phyloP scores from a whole-genome alignment of 2,329 filamentous ascomycete species.

The Pseudogymnoascus sp. region DNA sequence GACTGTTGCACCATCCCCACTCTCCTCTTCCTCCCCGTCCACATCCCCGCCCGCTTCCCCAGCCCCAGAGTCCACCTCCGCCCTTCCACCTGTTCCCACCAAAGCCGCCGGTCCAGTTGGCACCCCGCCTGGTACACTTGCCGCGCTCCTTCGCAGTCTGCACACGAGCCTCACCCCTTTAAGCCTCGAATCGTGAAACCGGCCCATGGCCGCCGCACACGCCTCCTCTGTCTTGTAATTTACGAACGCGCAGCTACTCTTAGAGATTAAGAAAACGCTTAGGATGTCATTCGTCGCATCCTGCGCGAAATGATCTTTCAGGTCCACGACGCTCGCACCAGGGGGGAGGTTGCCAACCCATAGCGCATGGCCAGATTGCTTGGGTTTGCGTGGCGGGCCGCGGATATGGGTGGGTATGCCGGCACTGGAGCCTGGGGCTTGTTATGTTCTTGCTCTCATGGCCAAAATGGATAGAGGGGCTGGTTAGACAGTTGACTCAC shows the following conservation, averaged over 20 bases:
- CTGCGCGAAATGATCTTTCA: conserved; percentile 86
- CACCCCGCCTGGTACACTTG: conserved; percentile 23
- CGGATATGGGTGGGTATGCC: conserved; percentile 37
- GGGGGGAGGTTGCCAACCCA: conserved; percentile 95
- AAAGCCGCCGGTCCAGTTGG: conserved; percentile 26
- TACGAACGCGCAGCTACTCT: conserved; percentile 95
- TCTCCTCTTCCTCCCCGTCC: conserved; percentile 1
- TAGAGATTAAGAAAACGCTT: conserved; percentile 88
- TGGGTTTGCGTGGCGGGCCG: conserved; percentile 58
- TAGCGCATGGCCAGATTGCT: conserved; percentile 72
- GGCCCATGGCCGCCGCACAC: conserved; percentile 67
- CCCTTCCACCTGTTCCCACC: conserved; percentile 15
- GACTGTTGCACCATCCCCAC: conserved; percentile 1
- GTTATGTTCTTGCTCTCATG: conserved; percentile 6
- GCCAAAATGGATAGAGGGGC: not conserved
- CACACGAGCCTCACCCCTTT: conserved; percentile 80
- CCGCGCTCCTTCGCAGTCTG: conserved; percentile 54
- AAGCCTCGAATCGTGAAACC: conserved; percentile 86
- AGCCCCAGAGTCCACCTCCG: conserved; percentile 28
- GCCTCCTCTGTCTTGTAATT: conserved; percentile 79
- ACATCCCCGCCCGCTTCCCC: conserved; percentile 11
- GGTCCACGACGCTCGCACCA: conserved; percentile 66
- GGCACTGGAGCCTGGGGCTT: conserved; percentile 25
- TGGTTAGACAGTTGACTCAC: conserved; percentile 19
- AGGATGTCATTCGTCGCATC: conserved; percentile 69